Evolutionary conservation across 164 flowering plant species (phyloP).

Genomic region (Taxillus chinensis): DNA sequence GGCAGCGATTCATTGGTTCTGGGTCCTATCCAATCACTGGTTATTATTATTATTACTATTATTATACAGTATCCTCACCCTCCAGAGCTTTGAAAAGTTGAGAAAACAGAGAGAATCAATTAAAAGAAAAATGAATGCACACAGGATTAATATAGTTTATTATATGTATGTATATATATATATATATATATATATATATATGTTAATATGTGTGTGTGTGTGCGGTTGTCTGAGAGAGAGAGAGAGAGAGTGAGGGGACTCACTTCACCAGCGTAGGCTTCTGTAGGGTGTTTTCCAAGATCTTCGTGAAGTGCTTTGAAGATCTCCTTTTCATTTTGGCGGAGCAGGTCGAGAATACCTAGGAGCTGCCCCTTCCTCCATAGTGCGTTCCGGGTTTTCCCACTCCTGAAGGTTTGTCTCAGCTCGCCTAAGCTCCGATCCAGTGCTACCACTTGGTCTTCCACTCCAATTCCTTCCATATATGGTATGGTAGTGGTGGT

Average conservation of each 20-base stretch:
- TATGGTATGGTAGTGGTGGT: too few relatives aligned
- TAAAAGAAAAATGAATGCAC: not conserved
- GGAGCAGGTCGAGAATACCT: slow-evolving; percentile 36
- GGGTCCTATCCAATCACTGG: too few relatives aligned
- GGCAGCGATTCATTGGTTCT: too few relatives aligned
- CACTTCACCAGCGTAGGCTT: slow-evolving; percentile 78
- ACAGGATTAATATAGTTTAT: too few relatives aligned
- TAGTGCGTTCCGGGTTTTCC: slow-evolving; percentile 35
- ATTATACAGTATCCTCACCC: too few relatives aligned
- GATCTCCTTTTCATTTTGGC: slow-evolving; percentile 43
- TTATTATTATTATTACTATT: too few relatives aligned
- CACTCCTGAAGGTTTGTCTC: slow-evolving; percentile 36
- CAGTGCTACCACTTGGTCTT: slow-evolving; percentile 7
- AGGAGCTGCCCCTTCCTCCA: slow-evolving; percentile 71
- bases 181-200: too few relatives aligned
- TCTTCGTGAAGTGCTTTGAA: slow-evolving; percentile 46
- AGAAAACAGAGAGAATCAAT: not conserved
- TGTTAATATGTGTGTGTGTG: too few relatives aligned
- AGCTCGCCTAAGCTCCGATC: slow-evolving; percentile 33
- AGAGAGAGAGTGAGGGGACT: not conserved
- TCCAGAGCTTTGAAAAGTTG: not conserved
- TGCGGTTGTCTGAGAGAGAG: too few relatives aligned
- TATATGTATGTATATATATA: too few relatives aligned
- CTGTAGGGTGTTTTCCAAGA: slow-evolving; percentile 65
- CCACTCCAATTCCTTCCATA: not conserved